These are phyloP conservation scores for Salix udensis DNA, from an alignment of 345 rosid genomes.

Conservation along the genomic window DNA sequence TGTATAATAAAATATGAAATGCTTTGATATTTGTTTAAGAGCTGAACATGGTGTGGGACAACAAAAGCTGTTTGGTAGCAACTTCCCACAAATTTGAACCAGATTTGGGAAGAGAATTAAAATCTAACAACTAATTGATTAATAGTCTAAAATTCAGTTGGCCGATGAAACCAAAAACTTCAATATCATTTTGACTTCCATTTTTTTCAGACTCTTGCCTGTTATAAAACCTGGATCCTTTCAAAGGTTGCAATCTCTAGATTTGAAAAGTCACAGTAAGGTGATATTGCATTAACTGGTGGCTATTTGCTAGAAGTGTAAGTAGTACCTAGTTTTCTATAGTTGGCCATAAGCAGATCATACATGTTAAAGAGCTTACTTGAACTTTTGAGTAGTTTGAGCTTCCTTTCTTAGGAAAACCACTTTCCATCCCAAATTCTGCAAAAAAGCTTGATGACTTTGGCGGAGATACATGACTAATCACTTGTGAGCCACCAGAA, in stretches of 20 bases:
- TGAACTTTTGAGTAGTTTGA: slow-evolving; percentile 62
- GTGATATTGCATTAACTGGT: background rate
- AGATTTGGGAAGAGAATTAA: background rate
- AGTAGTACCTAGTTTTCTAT: background rate
- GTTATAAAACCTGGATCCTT: background rate
- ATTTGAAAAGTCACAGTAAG: background rate
- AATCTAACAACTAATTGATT: background rate
- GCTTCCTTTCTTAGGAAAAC: slow-evolving; percentile 59
- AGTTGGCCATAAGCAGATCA: background rate
- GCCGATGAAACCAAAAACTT: background rate
- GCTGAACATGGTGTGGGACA: background rate
- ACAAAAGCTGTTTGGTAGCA: background rate
- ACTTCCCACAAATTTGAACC: background rate
- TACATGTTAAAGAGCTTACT: slow-evolving; percentile 33
- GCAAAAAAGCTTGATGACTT: slow-evolving; percentile 82
- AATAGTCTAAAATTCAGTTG: background rate
- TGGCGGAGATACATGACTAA: slow-evolving; percentile 91
- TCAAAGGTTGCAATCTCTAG: background rate
- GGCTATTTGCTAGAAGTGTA: background rate
- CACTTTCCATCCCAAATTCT: slow-evolving; percentile 85
- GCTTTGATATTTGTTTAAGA: background rate
- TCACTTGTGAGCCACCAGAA: slow-evolving; percentile 62
- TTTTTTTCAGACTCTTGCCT: background rate
- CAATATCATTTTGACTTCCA: background rate
- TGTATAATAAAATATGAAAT: background rate